These are phyloP conservation scores for Eucalyptus camaldulensis DNA, from an alignment of 345 rosid species.

Conservation along the genomic window DNA sequence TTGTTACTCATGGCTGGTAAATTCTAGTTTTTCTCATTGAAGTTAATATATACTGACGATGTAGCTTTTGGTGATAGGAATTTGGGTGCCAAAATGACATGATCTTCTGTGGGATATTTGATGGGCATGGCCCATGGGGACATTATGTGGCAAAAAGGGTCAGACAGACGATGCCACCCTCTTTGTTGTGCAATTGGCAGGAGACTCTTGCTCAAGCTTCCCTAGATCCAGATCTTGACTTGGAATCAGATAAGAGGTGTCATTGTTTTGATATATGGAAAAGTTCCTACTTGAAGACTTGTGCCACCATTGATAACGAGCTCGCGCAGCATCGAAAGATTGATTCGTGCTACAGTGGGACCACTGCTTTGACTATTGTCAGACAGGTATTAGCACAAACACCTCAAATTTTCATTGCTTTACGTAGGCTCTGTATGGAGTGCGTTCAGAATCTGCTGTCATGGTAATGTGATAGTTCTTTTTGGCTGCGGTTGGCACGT, in stretches of 20 bases:
- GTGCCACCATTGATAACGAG: constrained; percentile 72
- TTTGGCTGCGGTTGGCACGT: background rate
- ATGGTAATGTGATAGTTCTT: background rate
- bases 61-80: constrained; percentile 25
- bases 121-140: constrained; percentile 98
- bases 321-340: constrained; percentile 53
- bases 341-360: constrained; percentile 72
- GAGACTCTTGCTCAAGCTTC: constrained; percentile 51
- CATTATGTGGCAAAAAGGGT: constrained; percentile 85
- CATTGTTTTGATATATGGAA: constrained; percentile 63
- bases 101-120: constrained; percentile 87
- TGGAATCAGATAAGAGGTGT: constrained; percentile 41
- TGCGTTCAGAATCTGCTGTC: background rate
- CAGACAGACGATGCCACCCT: constrained; percentile 58
- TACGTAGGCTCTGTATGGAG: background rate
- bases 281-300: constrained; percentile 63
- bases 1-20: background rate
- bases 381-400: constrained; percentile 48
- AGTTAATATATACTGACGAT: background rate
- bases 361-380: constrained; percentile 74
- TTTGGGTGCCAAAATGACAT: constrained; percentile 85
- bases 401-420: background rate
- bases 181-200: constrained; percentile 72
- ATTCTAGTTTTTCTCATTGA: background rate
- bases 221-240: constrained; percentile 23